These are phyloP conservation scores for Lupinus albus DNA, from an alignment of 306 rosid genomes.

Conservation along the genomic window DNA sequence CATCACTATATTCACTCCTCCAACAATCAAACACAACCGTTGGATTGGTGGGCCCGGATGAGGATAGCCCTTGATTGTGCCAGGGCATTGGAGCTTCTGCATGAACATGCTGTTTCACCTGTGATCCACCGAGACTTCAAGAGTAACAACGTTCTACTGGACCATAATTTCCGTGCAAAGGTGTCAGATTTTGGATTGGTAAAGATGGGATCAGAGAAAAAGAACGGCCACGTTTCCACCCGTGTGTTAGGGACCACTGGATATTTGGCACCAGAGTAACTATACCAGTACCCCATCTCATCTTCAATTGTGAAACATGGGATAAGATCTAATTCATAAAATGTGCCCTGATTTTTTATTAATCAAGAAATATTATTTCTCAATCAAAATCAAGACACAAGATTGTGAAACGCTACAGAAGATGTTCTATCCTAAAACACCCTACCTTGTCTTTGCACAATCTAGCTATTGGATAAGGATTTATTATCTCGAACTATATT, in stretches of 20 bases:
- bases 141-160: conserved; percentile 68
- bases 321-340: too few relatives aligned
- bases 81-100: conserved; percentile 81
- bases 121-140: conserved; percentile 94
- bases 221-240: conserved; percentile 83
- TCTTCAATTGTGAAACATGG: conserved; percentile 26
- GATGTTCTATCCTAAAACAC: conserved; percentile 3
- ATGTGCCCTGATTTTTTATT: too few relatives aligned
- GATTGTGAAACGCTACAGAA: too few relatives aligned
- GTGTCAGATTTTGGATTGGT: conserved; percentile 85
- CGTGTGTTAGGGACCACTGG: conserved; percentile 93
- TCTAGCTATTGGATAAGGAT: too few relatives aligned
- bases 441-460: conserved; percentile 30
- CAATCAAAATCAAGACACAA: too few relatives aligned
- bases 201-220: conserved; percentile 83
- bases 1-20: conserved; percentile 67
- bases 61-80: conserved; percentile 98
- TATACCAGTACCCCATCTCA: conserved; percentile 25
- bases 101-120: conserved; percentile 74
- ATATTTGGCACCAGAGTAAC: conserved; percentile 87
- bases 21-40: conserved; percentile 45
- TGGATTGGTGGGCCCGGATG: conserved; percentile 90
- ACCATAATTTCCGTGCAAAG: conserved; percentile 80
- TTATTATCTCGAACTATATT: too few relatives aligned
- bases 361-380: too few relatives aligned